phyloP scores from a whole-genome alignment of 805 yeast genomes.

The Saturnispora diversa region DNA sequence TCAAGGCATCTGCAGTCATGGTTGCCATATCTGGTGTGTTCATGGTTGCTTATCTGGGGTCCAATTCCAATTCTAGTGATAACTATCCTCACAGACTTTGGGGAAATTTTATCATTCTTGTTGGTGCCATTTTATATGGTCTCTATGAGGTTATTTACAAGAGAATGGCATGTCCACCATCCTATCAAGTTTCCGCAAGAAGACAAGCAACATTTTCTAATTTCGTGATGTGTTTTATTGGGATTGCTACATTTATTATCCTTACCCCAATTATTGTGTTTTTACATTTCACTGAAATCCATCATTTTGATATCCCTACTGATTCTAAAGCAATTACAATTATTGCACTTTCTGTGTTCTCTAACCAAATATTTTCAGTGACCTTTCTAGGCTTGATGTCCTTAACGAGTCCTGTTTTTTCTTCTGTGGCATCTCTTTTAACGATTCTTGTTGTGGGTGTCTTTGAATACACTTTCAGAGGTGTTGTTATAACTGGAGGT shows the following conservation, averaged over 20 bases:
- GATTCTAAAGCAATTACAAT: slow-evolving; percentile 34
- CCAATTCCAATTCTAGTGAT: slow-evolving; percentile 15
- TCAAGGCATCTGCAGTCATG: slow-evolving; percentile 59
- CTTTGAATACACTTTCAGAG: slow-evolving; percentile 64
- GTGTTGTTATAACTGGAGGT: slow-evolving; percentile 42
- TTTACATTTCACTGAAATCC: slow-evolving; percentile 47
- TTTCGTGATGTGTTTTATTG: slow-evolving; percentile 62
- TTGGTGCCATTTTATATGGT: slow-evolving; percentile 74
- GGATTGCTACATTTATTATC: slow-evolving; percentile 44
- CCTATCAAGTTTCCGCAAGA: slow-evolving; percentile 47
- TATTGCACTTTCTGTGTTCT: slow-evolving; percentile 45
- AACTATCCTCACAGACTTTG: slow-evolving; percentile 50
- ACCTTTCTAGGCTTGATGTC: slow-evolving; percentile 73
- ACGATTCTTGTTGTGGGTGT: slow-evolving; percentile 76
- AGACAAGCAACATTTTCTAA: slow-evolving; percentile 78
- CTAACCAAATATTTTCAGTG: slow-evolving; percentile 63
- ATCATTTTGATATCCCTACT: slow-evolving; percentile 47
- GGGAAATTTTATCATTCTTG: slow-evolving; percentile 64
- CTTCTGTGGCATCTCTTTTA: slow-evolving; percentile 52
- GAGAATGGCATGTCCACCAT: slow-evolving; percentile 65
- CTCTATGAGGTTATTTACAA: slow-evolving; percentile 80
- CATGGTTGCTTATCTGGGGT: slow-evolving; percentile 63
- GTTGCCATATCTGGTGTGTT: slow-evolving; percentile 71
- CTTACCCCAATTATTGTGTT: slow-evolving; percentile 42
- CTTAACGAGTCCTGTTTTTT: slow-evolving; percentile 75